A percentile compares a stretch with the other conserved stretches of the same genome.
Evolutionary conservation across 2,329 filamentous ascomycete genomes (phyloP).

Genomic region (Microascus cirrosus): DNA sequence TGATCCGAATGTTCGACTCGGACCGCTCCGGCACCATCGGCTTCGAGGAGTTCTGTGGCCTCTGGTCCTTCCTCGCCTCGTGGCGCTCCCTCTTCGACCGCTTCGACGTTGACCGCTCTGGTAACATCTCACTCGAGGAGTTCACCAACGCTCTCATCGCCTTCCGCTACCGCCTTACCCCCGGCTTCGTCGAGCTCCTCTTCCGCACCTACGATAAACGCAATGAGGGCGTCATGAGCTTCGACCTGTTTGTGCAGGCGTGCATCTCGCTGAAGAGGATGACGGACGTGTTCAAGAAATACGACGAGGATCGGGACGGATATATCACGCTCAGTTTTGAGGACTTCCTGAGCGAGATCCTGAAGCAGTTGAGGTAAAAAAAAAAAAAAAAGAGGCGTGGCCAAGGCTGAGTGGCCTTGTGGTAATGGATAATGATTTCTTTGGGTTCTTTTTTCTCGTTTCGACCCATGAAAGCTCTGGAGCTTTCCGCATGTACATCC

Average conservation of each 20-base stretch:
- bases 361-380: constrained; percentile 45
- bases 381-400: constrained; percentile 5
- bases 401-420: neutral
- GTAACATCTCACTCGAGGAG: constrained; percentile 76
- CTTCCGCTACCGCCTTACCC: constrained; percentile 85
- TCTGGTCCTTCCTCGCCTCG: constrained; percentile 91
- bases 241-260: constrained; percentile 94
- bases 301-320: constrained; percentile 92
- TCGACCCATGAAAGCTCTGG: neutral
- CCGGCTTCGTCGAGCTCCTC: constrained; percentile 70
- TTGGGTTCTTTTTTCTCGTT: neutral
- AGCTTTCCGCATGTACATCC: neutral
- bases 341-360: constrained; percentile 62
- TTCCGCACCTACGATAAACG: constrained; percentile 85
- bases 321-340: constrained; percentile 79
- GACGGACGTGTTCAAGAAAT: constrained; percentile 99
- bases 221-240: constrained; percentile 63
- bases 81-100: constrained; percentile 94
- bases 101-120: constrained; percentile 79
- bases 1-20: constrained; percentile 99
- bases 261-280: constrained; percentile 96
- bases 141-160: constrained; percentile 84
- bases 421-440: neutral
- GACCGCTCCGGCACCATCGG: constrained; percentile 82
- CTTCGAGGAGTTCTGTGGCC: constrained; percentile 89